phyloP scores from a whole-genome alignment of 371 early-diverging fungal species.

The Circinella minor region DNA sequence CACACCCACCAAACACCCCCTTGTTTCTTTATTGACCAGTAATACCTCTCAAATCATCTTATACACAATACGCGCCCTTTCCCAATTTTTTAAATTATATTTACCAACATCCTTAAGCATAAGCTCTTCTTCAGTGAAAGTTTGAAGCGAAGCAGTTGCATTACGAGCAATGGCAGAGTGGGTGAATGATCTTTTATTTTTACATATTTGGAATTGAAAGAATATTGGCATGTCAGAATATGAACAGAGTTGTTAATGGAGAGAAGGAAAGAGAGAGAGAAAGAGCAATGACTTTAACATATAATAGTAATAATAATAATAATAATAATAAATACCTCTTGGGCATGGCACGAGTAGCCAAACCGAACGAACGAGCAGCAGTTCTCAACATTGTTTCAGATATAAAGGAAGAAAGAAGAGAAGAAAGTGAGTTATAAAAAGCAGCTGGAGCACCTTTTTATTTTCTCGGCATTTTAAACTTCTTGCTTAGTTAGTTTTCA shows the following conservation, averaged over 20 bases:
- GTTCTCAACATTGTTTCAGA: conserved; percentile 22
- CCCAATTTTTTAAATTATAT: neutral
- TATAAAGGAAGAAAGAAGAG: neutral
- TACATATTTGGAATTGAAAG: neutral
- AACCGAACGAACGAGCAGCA: conserved; percentile 20
- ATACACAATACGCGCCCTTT: too few relatives aligned
- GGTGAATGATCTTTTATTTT: conserved; percentile 23
- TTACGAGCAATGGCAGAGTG: conserved; percentile 24
- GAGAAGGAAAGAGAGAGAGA: too few relatives aligned
- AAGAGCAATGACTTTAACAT: too few relatives aligned
- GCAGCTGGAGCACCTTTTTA: neutral
- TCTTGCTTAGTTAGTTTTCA: too few relatives aligned
- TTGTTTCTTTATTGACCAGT: too few relatives aligned
- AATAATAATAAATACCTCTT: conserved; percentile 24
- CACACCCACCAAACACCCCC: too few relatives aligned
- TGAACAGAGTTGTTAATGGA: too few relatives aligned
- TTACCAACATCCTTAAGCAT: conserved; percentile 71
- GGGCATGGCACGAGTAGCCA: conserved; percentile 26
- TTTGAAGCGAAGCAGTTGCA: conserved; percentile 49
- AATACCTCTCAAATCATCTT: too few relatives aligned
- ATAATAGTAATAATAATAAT: too few relatives aligned
- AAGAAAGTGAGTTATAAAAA: neutral
- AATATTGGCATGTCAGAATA: too few relatives aligned
- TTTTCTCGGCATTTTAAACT: too few relatives aligned
- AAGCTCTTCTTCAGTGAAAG: conserved; percentile 75